Evolutionary conservation across 805 yeast genomes (phyloP).

Genomic region (Candida loeiensis): DNA sequence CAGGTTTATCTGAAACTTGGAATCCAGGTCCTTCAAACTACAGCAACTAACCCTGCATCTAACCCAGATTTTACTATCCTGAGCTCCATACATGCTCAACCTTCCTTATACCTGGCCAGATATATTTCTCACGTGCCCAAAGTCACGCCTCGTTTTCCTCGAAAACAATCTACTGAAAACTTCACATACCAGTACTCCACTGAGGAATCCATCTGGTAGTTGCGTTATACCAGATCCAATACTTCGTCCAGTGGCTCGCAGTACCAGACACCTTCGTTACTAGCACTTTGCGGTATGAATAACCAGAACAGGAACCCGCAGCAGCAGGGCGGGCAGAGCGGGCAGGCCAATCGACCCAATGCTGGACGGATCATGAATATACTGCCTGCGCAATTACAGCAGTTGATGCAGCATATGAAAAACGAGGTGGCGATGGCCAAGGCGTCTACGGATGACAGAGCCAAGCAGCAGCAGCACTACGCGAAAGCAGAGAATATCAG

Average conservation of each 20-base stretch:
- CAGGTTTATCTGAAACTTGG: too few relatives aligned
- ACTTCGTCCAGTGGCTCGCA: background rate
- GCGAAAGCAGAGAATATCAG: slow-evolving; percentile 62
- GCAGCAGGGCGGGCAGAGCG: slow-evolving; percentile 1
- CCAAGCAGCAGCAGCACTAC: slow-evolving; percentile 60
- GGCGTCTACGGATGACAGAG: slow-evolving; percentile 55
- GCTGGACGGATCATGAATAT: slow-evolving; percentile 15
- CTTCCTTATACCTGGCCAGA: background rate
- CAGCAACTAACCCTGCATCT: too few relatives aligned
- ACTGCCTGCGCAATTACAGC: slow-evolving; percentile 53
- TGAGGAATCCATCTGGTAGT: background rate
- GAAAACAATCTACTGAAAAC: background rate
- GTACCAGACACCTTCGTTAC: background rate
- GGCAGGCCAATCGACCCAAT: slow-evolving; percentile 6
- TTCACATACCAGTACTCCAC: background rate
- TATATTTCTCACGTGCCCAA: background rate
- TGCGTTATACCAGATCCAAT: background rate
- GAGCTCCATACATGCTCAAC: background rate
- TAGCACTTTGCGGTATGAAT: background rate
- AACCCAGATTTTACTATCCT: too few relatives aligned
- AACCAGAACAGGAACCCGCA: slow-evolving; percentile 1
- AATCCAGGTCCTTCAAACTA: too few relatives aligned
- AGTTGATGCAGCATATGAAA: slow-evolving; percentile 56
- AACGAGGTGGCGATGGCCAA: slow-evolving; percentile 60
- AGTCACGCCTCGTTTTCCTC: background rate